phyloP scores from a whole-genome alignment of 108 stramenopile genomes.

The Nitzschia sp. region DNA sequence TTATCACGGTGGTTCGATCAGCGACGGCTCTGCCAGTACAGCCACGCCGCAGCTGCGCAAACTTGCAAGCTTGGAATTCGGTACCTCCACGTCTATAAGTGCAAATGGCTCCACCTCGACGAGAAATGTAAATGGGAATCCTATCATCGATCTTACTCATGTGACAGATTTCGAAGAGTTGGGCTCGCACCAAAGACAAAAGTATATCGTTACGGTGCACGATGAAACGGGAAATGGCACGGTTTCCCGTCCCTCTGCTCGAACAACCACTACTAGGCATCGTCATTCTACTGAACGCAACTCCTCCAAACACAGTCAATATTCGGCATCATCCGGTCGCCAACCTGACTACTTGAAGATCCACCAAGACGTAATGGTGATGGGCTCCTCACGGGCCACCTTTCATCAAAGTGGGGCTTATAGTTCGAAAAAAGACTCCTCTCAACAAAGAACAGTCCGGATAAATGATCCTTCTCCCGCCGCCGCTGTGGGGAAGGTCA shows the following conservation, averaged over 20 bases:
- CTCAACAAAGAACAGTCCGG: too few species aligned
- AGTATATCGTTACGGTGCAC: not conserved
- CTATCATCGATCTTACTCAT: slow-evolving; percentile 9
- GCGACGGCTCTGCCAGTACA: not conserved
- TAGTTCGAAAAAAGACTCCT: too few species aligned
- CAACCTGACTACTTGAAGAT: not conserved
- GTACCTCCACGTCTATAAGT: not conserved
- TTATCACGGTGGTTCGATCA: not conserved
- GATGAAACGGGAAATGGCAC: not conserved
- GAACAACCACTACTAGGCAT: too few species aligned
- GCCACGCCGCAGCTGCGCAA: not conserved
- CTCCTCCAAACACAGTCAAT: not conserved
- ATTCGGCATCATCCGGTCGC: not conserved
- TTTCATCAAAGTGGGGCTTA: too few species aligned
- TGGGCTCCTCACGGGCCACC: too few species aligned
- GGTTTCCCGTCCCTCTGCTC: too few species aligned
- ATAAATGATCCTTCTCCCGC: too few species aligned
- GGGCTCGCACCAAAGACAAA: not conserved
- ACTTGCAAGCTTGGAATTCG: slow-evolving; percentile 7
- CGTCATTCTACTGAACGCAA: not conserved
- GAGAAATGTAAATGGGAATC: not conserved
- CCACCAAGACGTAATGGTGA: not conserved
- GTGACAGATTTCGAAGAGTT: not conserved
- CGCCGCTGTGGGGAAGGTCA: too few species aligned
- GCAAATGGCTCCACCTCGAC: not conserved